These are phyloP conservation scores for Boletus tylopilopsis DNA, from an alignment of 768 basidiomycete species.

Conservation along the genomic window DNA sequence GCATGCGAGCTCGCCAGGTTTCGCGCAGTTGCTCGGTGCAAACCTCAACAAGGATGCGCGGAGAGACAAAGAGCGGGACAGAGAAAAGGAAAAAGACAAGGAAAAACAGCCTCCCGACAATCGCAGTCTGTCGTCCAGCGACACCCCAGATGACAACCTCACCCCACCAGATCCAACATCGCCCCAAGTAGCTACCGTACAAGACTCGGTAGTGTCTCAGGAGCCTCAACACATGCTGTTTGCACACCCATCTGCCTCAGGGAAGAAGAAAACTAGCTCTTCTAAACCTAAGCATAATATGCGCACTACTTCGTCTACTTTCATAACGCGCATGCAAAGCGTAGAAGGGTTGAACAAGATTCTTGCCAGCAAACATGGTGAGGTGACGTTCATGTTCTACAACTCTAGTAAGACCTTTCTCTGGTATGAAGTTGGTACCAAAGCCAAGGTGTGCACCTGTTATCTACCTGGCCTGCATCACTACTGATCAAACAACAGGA, in stretches of 20 bases:
- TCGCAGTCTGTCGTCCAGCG: slow-evolving; percentile 77
- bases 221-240: slow-evolving; percentile 56
- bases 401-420: slow-evolving; percentile 80
- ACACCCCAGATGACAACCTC: slow-evolving; percentile 61
- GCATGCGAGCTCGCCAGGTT: slow-evolving; percentile 50
- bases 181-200: slow-evolving; percentile 32
- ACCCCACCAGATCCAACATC: slow-evolving; percentile 39
- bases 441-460: slow-evolving; percentile 60
- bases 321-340: slow-evolving; percentile 83
- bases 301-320: slow-evolving; percentile 86
- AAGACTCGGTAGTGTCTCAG: slow-evolving; percentile 25
- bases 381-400: slow-evolving; percentile 82
- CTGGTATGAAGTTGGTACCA: slow-evolving; percentile 85
- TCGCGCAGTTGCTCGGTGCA: slow-evolving; percentile 65
- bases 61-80: slow-evolving; percentile 38
- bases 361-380: slow-evolving; percentile 78
- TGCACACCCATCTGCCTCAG: slow-evolving; percentile 41
- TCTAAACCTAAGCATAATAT: slow-evolving; percentile 88
- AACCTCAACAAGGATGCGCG: slow-evolving; percentile 55
- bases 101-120: slow-evolving; percentile 46
- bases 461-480: not conserved
- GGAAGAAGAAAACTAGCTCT: slow-evolving; percentile 59
- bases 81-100: slow-evolving; percentile 39
- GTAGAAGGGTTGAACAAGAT: slow-evolving; percentile 71
- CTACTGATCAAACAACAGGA: slow-evolving; percentile 52